Percentiles rank a stretch among this genome's conserved stretches.
phyloP scores from a whole-genome alignment of 805 yeast genomes.

The Candida ipomoeae region DNA sequence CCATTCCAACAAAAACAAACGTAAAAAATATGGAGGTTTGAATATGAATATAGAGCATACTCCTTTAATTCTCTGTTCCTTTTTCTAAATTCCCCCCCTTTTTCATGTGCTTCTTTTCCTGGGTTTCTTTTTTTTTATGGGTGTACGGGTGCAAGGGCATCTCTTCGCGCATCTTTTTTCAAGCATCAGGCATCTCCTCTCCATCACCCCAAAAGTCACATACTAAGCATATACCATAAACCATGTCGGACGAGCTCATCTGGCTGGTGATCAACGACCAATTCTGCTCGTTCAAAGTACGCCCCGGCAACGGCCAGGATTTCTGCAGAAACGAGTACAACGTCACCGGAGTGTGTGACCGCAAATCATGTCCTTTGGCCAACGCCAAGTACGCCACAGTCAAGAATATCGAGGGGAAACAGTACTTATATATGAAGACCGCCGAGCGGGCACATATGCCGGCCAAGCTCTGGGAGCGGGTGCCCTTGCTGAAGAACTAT shows the following conservation, averaged over 20 bases:
- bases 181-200: background rate
- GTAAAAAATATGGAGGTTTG: no score
- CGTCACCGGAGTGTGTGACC: constrained; percentile 87
- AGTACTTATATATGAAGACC: constrained; percentile 90
- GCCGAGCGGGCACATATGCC: constrained; percentile 98
- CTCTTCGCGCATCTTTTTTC: constrained; percentile 5
- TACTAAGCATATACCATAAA: constrained; percentile 16
- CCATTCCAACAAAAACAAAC: no score
- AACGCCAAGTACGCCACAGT: constrained; percentile 89
- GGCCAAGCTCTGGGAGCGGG: constrained; percentile 89
- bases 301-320: constrained; percentile 82
- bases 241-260: constrained; percentile 72
- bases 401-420: constrained; percentile 70
- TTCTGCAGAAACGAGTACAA: constrained; percentile 96
- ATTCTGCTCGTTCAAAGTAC: constrained; percentile 91
- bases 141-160: constrained; percentile 9
- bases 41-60: no score
- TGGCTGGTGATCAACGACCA: constrained; percentile 97
- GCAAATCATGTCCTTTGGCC: constrained; percentile 95
- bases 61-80: no score
- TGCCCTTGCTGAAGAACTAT: constrained; percentile 85
- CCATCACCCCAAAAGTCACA: background rate
- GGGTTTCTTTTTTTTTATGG: background rate
- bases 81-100: no score
- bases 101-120: background rate